These are phyloP conservation scores for Trichophyton schoenleinii DNA, from an alignment of 2,329 filamentous ascomycete species.

Conservation along the genomic window DNA sequence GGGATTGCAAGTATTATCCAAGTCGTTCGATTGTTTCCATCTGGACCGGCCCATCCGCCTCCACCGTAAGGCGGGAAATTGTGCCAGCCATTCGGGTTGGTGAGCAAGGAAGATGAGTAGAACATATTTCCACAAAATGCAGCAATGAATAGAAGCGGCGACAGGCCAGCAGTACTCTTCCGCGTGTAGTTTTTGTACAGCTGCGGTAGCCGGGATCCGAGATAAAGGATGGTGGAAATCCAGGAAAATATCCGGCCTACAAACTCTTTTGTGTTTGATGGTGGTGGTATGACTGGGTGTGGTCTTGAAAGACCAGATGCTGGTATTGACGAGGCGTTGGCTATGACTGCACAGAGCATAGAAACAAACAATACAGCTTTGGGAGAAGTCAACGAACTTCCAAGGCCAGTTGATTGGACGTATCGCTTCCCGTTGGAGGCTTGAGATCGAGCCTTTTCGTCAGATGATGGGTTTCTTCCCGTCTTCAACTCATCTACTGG, in stretches of 20 bases:
- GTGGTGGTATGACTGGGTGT: conserved; percentile 14
- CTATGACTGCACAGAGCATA: conserved; percentile 33
- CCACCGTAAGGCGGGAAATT: conserved; percentile 44
- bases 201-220: conserved; percentile 50
- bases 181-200: conserved; percentile 53
- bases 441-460: conserved; percentile 24
- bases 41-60: conserved; percentile 46
- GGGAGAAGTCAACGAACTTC: conserved; percentile 24
- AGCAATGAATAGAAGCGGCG: conserved; percentile 50
- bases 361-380: conserved; percentile 35
- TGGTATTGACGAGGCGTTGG: conserved; percentile 31
- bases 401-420: conserved; percentile 17
- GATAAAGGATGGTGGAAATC: conserved; percentile 45
- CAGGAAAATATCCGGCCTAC: conserved; percentile 44
- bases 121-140: conserved; percentile 57
- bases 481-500: conserved; percentile 3
- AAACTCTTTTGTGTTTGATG: conserved; percentile 27
- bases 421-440: conserved; percentile 20
- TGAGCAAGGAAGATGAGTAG: conserved; percentile 50
- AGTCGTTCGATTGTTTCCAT: conserved; percentile 42
- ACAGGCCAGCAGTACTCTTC: conserved; percentile 52
- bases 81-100: conserved; percentile 52
- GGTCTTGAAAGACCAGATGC: conserved; percentile 15
- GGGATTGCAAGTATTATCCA: conserved; percentile 49
- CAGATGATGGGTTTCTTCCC: conserved; percentile 17